Base-by-base conservation (phyloP, 2,329 filamentous ascomycete species). In the Neoscytalidium dimidiatum region DNA sequence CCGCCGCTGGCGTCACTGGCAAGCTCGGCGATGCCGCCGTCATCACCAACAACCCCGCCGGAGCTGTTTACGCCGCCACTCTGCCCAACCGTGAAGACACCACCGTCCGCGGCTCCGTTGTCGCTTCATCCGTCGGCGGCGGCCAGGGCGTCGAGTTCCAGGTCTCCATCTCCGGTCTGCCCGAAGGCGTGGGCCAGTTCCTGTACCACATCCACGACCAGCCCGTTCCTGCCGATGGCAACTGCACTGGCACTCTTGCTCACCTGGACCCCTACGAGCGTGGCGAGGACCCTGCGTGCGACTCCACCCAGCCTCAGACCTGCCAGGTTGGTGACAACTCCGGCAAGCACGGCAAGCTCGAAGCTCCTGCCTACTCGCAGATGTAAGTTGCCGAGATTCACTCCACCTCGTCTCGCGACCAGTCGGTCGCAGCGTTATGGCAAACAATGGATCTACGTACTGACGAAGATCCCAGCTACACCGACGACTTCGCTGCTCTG, bases 401-500 rank as follows among this genome's bases (percentile, higher is more conserved):
- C n/a, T n/a, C n/a, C n/a, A 17, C 13, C 35, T 60, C 56, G 17
- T n/a, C 19, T 35, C 41, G 2, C 6, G 4, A 4, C 28, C n/a
- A n/a, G n/a, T n/a, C n/a, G n/a, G n/a, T n/a, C n/a, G n/a, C 35
- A 13, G 6, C 8, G 21, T n/a, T 21, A 9, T 4, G 33, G 28
- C 46, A 35, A 41, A 28, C 26, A n/a, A 33, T 26, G 35, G 29
- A 19, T 31, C 26, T 23, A 14, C 14, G 21, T 3, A 46, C 43
- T 38, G n/a, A 62, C 58, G 14, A 31, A 4, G 17, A 13, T 29
- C 21, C 21, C 29, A 83, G 80, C 68, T 83, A 85, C 68, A 69
- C 75, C 33, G 85, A 87, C 67, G 71, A 74, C 41, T 88, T 82
- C 75, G 67, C 83, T 41, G 81, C 84, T 31, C 82, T 81, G 49